Conservation (phyloP, 1,284 basidiomycete species). For the Ceratobasidium sp. region DNA sequence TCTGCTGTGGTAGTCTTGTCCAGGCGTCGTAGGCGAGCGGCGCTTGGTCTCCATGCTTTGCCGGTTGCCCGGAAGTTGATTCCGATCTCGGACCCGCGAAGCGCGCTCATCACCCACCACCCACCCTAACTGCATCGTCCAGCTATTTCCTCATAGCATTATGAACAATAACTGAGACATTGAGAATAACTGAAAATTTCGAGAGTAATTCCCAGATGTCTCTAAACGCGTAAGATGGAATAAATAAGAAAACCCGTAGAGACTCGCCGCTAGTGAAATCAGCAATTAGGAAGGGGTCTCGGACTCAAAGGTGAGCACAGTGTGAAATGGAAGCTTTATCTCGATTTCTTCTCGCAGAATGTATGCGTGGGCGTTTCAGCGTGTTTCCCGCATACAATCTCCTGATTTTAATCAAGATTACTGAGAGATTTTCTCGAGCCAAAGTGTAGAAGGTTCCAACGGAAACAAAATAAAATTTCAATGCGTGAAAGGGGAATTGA, state of each 20-base stretch:
- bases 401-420: too few species aligned
- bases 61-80: too few species aligned
- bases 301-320: not conserved
- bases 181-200: not conserved
- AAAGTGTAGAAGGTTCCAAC: too few species aligned
- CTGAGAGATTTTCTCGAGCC: too few species aligned
- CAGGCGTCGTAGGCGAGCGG: too few species aligned
- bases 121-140: not conserved
- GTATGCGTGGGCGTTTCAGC: conserved; percentile 19
- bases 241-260: not conserved
- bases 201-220: not conserved
- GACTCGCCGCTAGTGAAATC: not conserved
- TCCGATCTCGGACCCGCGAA: too few species aligned
- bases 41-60: too few species aligned
- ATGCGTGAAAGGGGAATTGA: conserved; percentile 44
- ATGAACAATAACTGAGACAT: not conserved
- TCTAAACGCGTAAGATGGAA: conserved; percentile 29
- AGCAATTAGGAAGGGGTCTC: not conserved
- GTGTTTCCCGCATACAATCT: too few species aligned
- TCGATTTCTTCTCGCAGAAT: not conserved
- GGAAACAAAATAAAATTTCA: not conserved
- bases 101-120: conserved; percentile 7
- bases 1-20: too few species aligned
- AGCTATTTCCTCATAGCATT: not conserved
- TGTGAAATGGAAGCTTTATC: too few species aligned